Percentiles rank a stretch among this genome's conserved stretches.
These are phyloP conservation scores for Exserohilum rostratum DNA, from an alignment of 2,329 filamentous ascomycete species.

Conservation along the genomic window DNA sequence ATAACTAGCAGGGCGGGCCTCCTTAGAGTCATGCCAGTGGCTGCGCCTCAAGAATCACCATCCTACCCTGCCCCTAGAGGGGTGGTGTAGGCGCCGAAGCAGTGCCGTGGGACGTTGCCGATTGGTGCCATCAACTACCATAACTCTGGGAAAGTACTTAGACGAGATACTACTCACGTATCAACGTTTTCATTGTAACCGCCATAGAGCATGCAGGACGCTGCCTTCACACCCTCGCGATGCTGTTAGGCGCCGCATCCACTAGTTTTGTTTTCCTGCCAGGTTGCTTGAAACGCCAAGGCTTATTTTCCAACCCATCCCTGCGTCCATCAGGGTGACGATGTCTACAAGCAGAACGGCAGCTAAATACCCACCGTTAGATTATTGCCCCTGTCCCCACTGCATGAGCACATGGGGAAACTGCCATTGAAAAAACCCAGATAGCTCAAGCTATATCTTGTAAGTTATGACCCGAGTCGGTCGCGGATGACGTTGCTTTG, in stretches of 20 bases:
- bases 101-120: background rate
- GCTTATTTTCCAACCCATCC: constrained; percentile 3
- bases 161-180: background rate
- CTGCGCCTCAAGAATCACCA: constrained; percentile 9
- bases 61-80: background rate
- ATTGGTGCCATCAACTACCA: background rate
- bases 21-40: constrained; percentile 11
- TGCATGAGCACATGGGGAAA: constrained; percentile 1
- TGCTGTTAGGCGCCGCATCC: background rate
- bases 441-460: background rate
- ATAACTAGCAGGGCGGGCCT: constrained; percentile 7
- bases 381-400: constrained; percentile 6
- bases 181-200: background rate
- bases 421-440: background rate
- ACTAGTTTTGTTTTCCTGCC: constrained; percentile 1
- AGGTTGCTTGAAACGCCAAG: constrained; percentile 16
- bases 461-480: background rate
- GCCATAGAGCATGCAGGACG: background rate
- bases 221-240: background rate
- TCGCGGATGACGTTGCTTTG: background rate
- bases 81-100: background rate
- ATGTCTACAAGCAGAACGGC: constrained; percentile 8
- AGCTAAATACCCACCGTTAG: constrained; percentile 3
- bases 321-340: constrained; percentile 12
- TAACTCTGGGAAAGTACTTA: background rate